These are phyloP conservation scores for Balakata baccata DNA, from an alignment of 345 rosid species.

Conservation along the genomic window DNA sequence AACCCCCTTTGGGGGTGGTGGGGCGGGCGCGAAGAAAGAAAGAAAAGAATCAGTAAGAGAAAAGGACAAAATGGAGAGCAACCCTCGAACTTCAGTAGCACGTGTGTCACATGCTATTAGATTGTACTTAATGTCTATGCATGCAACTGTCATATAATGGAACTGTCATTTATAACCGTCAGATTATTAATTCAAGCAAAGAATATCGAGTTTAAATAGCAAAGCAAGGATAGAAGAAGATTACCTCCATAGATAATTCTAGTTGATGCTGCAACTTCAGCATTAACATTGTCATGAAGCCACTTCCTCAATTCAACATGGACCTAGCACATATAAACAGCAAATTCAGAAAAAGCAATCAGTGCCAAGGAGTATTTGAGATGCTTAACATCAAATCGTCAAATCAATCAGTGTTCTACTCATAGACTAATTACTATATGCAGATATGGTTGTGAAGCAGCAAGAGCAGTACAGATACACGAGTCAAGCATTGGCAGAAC, in stretches of 20 bases:
- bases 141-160: too few species aligned
- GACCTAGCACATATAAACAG: constrained; percentile 36
- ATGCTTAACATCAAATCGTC: background rate
- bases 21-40: too few species aligned
- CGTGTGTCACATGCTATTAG: too few species aligned
- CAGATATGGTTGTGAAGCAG: background rate
- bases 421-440: background rate
- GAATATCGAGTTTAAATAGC: background rate
- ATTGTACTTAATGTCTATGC: too few species aligned
- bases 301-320: constrained; percentile 66
- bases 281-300: constrained; percentile 52
- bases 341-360: background rate
- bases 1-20: too few species aligned
- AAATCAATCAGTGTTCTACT: background rate
- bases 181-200: background rate
- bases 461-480: background rate
- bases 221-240: background rate
- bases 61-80: too few species aligned
- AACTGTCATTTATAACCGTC: too few species aligned
- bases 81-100: too few species aligned
- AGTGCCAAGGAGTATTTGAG: background rate
- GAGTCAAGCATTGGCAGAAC: background rate
- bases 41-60: too few species aligned
- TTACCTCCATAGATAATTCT: constrained; percentile 81
- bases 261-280: constrained; percentile 53